These are phyloP conservation scores for Colletotrichum brevisporum DNA, from an alignment of 2,329 filamentous ascomycete species.

Conservation along the genomic window DNA sequence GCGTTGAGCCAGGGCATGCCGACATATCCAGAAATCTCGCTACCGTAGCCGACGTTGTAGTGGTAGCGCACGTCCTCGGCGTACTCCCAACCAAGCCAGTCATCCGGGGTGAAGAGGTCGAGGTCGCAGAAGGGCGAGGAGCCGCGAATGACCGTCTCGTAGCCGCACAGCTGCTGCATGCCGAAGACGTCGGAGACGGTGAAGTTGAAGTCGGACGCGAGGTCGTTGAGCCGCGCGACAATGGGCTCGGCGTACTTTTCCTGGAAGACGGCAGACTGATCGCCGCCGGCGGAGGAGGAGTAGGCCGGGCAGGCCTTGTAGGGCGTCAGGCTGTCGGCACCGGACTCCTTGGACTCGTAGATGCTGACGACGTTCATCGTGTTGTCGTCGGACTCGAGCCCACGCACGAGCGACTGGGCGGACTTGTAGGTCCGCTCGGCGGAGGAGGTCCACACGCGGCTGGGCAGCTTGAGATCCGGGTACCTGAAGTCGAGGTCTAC, in stretches of 20 bases:
- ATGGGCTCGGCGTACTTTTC: conserved; percentile 73
- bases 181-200: conserved; percentile 73
- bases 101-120: conserved; percentile 70
- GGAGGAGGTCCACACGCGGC: conserved; percentile 73
- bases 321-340: conserved; percentile 73
- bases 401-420: conserved; percentile 70
- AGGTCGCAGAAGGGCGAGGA: conserved; percentile 73
- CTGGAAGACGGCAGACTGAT: conserved; percentile 65
- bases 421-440: conserved; percentile 73
- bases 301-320: conserved; percentile 77
- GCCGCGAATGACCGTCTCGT: conserved; percentile 75
- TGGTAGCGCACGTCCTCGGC: conserved; percentile 75
- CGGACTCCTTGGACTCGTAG: conserved; percentile 68
- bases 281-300: conserved; percentile 68
- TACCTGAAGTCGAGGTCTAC: conserved; percentile 72
- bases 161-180: conserved; percentile 77
- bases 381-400: conserved; percentile 66
- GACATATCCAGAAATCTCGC: conserved; percentile 67
- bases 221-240: conserved; percentile 66
- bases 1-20: conserved; percentile 78
- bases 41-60: conserved; percentile 77
- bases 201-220: conserved; percentile 73
- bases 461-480: conserved; percentile 64
- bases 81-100: conserved; percentile 78
- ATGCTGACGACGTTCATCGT: conserved; percentile 68